phyloP scores from a whole-genome alignment of 306 rosid species.

The Delonix regia region DNA sequence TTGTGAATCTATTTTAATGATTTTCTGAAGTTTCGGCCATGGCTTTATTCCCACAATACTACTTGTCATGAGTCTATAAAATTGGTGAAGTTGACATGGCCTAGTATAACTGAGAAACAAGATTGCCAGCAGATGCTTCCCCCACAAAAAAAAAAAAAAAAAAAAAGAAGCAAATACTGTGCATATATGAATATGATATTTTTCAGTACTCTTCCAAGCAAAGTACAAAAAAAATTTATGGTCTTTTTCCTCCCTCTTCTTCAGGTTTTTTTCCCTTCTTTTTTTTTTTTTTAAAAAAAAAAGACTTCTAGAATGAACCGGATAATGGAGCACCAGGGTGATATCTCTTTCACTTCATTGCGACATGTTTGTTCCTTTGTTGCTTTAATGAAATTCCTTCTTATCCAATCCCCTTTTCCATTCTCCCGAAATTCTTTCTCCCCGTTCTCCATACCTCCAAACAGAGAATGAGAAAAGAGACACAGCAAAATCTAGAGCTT shows the following conservation, averaged over 20 bases:
- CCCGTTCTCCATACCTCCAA: neutral
- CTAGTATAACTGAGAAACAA: too few species aligned
- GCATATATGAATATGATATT: neutral
- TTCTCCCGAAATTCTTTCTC: neutral
- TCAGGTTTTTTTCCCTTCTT: neutral
- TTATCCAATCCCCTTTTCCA: neutral
- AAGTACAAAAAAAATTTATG: neutral
- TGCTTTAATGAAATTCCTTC: neutral
- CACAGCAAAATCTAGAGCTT: neutral
- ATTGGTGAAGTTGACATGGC: neutral
- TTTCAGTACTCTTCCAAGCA: neutral
- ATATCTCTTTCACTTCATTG: neutral
- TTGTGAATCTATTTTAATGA: neutral
- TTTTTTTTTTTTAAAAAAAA: too few species aligned
- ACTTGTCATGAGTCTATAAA: neutral
- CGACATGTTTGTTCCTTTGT: neutral
- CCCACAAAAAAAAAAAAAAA: too few species aligned
- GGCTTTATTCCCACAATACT: neutral
- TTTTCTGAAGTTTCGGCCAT: neutral
- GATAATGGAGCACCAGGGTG: neutral
- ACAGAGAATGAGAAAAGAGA: neutral
- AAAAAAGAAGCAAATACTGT: neutral
- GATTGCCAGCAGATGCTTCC: too few species aligned
- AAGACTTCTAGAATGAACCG: neutral
- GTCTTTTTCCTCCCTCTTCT: neutral